A percentile compares a stretch with the other conserved stretches of the same genome.
Conservation (phyloP, 2,329 filamentous ascomycete species). For the Sclerotinia borealis region DNA sequence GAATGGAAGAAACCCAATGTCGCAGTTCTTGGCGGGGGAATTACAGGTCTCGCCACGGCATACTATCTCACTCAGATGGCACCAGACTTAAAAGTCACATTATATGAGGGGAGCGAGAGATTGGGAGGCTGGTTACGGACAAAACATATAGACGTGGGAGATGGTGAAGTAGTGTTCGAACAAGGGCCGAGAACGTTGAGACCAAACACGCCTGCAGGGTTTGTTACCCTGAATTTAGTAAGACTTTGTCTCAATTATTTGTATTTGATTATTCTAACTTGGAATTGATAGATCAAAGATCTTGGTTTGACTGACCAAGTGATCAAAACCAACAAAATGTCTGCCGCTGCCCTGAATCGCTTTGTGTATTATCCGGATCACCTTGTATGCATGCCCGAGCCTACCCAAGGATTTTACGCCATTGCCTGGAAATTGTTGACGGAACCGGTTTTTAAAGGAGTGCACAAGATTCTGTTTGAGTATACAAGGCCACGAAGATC, state of each 20-base stretch:
- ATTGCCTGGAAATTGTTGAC: conserved; percentile 35
- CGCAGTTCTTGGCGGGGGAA: conserved; percentile 72
- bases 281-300: conserved; percentile 44
- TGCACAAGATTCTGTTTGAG: conserved; percentile 25
- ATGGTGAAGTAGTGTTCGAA: conserved; percentile 70
- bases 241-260: neutral
- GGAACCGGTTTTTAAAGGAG: conserved; percentile 51
- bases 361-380: conserved; percentile 88
- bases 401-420: conserved; percentile 32
- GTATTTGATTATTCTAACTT: conserved; percentile 17
- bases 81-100: conserved; percentile 64
- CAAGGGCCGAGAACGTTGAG: conserved; percentile 60
- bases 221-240: conserved; percentile 25
- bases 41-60: conserved; percentile 74
- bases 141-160: conserved; percentile 50
- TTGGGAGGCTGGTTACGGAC: conserved; percentile 83
- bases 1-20: conserved; percentile 33
- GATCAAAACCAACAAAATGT: conserved; percentile 44
- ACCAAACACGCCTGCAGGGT: conserved; percentile 21
- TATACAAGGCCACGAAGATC: conserved; percentile 33
- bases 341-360: conserved; percentile 54
- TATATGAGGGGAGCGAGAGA: conserved; percentile 67
- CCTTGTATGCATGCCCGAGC: conserved; percentile 57
- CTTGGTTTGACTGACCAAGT: conserved; percentile 52
- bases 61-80: conserved; percentile 68